A percentile compares a stretch with the other conserved stretches of the same genome.
Conservation (phyloP, 805 yeast species). For the Spencermartinsiella europaea region DNA sequence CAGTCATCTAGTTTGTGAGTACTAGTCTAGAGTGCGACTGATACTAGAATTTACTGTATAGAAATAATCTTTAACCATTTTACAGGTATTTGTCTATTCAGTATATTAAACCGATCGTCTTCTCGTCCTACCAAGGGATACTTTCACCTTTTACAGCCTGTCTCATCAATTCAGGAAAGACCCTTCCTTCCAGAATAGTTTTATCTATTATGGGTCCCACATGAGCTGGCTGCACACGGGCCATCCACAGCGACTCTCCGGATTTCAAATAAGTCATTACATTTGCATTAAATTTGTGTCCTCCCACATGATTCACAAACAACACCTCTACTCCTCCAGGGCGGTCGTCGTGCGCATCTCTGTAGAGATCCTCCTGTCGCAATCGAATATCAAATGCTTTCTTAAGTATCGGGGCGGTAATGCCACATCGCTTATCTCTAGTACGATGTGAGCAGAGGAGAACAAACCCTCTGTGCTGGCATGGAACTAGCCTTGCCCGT, state of each 20-base stretch:
- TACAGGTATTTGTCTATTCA: not conserved
- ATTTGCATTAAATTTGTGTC: constrained; percentile 92
- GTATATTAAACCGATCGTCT: too few species aligned
- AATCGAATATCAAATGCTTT: constrained; percentile 69
- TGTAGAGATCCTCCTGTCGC: constrained; percentile 61
- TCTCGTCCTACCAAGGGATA: not conserved
- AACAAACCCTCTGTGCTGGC: constrained; percentile 33
- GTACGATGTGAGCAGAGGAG: constrained; percentile 85
- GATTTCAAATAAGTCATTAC: constrained; percentile 66
- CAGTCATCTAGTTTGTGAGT: too few species aligned
- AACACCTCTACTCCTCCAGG: constrained; percentile 69
- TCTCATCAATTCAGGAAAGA: constrained; percentile 68
- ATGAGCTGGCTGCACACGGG: constrained; percentile 74
- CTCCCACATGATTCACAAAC: constrained; percentile 86
- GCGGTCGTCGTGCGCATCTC: constrained; percentile 73
- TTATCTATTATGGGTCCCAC: constrained; percentile 71
- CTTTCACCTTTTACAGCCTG: constrained; percentile 6
- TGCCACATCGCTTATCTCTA: constrained; percentile 89
- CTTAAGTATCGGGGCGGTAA: constrained; percentile 87
- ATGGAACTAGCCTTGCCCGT: not conserved
- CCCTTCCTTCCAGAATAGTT: constrained; percentile 61
- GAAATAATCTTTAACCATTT: not conserved
- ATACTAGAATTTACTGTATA: too few species aligned
- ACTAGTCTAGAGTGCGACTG: too few species aligned
- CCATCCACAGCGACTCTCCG: constrained; percentile 85